phyloP scores from a whole-genome alignment of 805 yeast species.

The Yamadazyma sp. region DNA sequence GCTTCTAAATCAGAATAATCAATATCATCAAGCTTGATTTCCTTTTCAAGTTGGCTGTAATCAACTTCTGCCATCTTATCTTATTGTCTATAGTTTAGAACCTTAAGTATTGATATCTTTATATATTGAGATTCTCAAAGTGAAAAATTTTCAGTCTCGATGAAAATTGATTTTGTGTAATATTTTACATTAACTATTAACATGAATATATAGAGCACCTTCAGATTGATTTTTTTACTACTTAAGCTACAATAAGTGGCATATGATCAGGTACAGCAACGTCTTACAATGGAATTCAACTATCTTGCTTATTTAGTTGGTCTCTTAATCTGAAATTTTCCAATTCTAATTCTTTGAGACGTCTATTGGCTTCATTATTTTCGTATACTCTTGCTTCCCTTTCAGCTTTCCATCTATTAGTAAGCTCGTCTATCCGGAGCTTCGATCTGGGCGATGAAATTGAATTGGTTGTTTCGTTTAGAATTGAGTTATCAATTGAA shows the following conservation, averaged over 20 bases:
- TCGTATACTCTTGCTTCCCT: slow-evolving; percentile 68
- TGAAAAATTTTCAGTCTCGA: slow-evolving; percentile 11
- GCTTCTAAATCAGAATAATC: slow-evolving; percentile 86
- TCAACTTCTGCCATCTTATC: slow-evolving; percentile 10
- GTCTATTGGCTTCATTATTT: slow-evolving; percentile 48
- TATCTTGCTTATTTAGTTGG: slow-evolving; percentile 1
- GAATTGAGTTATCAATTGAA: slow-evolving; percentile 7
- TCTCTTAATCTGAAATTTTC: slow-evolving; percentile 45
- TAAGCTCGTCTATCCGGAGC: slow-evolving; percentile 58
- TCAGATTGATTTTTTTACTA: no score
- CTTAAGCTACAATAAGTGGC: no score
- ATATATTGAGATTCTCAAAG: no score
- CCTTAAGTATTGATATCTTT: no score
- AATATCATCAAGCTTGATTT: slow-evolving; percentile 47
- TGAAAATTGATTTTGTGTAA: no score
- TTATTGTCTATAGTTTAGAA: no score
- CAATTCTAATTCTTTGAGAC: slow-evolving; percentile 51
- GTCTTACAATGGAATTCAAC: no score
- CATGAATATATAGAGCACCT: no score
- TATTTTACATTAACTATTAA: no score
- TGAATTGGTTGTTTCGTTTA: no score
- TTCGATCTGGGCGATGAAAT: slow-evolving; percentile 16
- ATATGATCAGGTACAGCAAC: no score
- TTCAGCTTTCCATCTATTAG: slow-evolving; percentile 65
- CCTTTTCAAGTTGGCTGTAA: slow-evolving; percentile 29